These are phyloP conservation scores for Cardamine resedifolia DNA, from an alignment of 345 rosid genomes.

Conservation along the genomic window DNA sequence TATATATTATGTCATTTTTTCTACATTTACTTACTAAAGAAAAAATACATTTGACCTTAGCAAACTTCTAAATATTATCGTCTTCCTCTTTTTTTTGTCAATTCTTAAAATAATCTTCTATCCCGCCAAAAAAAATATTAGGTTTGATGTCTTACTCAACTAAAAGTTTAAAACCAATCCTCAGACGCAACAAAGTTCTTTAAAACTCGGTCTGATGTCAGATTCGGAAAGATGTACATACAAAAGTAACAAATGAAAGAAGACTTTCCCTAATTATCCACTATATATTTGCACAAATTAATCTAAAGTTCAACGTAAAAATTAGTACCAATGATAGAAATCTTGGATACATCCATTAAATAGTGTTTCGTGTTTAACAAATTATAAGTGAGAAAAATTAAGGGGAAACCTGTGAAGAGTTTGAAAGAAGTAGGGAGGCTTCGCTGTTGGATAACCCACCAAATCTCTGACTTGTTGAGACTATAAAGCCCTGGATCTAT, in stretches of 20 bases:
- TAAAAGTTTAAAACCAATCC: no score
- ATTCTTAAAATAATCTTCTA: background rate
- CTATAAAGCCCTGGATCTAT: conserved; percentile 88
- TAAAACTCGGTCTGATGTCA: background rate
- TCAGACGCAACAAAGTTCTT: background rate
- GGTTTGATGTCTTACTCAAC: background rate
- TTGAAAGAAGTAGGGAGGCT: conserved; percentile 87
- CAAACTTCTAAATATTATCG: background rate
- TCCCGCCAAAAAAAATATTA: background rate
- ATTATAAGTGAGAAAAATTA: background rate
- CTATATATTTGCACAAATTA: background rate
- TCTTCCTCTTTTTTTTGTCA: background rate
- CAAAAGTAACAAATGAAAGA: conserved; percentile 1
- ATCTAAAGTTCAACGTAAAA: background rate
- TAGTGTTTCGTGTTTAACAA: background rate
- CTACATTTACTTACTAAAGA: background rate
- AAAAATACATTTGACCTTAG: conserved; percentile 16
- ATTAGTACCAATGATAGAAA: background rate
- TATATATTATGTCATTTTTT: background rate
- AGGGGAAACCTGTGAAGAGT: conserved; percentile 72
- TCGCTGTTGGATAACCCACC: conserved; percentile 77
- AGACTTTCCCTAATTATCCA: background rate
- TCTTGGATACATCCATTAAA: background rate
- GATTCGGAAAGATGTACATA: background rate
- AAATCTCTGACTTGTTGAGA: conserved; percentile 75